Percentiles rank a stretch among this genome's conserved stretches.
phyloP scores from a whole-genome alignment of 768 basidiomycete species.

The Mycena venus region DNA sequence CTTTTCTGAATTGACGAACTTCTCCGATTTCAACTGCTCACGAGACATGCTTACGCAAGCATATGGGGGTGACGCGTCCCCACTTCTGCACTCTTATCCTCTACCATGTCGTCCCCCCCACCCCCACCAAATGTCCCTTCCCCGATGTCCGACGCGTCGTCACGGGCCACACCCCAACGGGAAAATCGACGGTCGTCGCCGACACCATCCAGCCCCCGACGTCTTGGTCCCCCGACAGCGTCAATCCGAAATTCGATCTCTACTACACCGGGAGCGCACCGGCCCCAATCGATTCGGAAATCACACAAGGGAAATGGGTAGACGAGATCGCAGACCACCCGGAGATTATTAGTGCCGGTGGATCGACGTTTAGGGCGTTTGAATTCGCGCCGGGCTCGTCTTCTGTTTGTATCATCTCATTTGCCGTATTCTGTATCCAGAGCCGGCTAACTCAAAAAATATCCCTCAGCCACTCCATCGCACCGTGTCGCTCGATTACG shows the following conservation, averaged over 20 bases:
- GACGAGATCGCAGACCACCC: slow-evolving; percentile 24
- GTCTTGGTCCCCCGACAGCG: not conserved
- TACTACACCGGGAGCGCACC: not conserved
- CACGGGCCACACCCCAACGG: slow-evolving; percentile 36
- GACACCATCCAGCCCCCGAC: slow-evolving; percentile 17
- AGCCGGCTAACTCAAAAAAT: not conserved
- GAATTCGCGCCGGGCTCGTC: slow-evolving; percentile 33
- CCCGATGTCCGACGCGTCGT: slow-evolving; percentile 37
- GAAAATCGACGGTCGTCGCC: slow-evolving; percentile 33
- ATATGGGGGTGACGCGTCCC: no score
- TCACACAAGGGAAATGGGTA: slow-evolving; percentile 14
- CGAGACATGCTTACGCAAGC: no score
- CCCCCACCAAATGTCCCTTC: slow-evolving; percentile 8
- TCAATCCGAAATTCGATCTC: slow-evolving; percentile 10
- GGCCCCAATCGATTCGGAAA: slow-evolving; percentile 10
- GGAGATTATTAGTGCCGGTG: slow-evolving; percentile 22
- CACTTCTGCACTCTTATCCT: not conserved
- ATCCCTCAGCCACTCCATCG: slow-evolving; percentile 32
- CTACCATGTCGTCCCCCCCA: not conserved
- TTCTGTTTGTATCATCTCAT: not conserved
- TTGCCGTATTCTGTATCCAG: not conserved
- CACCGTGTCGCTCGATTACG: slow-evolving; percentile 37
- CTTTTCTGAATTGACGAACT: no score
- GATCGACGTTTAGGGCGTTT: slow-evolving; percentile 29
- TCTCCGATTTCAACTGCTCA: no score